These are phyloP conservation scores for Psilocybe cyanescens DNA, from an alignment of 768 basidiomycete species.

Conservation along the genomic window DNA sequence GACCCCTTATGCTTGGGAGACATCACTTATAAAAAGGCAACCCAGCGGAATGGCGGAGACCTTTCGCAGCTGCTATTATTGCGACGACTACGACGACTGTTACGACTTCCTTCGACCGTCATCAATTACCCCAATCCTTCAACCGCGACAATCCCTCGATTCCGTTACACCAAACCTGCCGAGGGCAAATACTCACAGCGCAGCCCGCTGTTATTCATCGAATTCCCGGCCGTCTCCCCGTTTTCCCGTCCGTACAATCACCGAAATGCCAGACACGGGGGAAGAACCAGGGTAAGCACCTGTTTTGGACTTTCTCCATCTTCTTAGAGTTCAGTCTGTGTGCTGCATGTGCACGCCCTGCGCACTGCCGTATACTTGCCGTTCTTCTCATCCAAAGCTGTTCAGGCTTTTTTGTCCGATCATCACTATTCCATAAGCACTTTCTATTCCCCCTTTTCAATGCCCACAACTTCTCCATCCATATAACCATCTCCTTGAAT, in stretches of 20 bases:
- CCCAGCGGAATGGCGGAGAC: neutral
- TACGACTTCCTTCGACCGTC: neutral
- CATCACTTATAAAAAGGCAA: constrained; percentile 1
- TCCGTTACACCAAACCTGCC: neutral
- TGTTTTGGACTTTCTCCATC: neutral
- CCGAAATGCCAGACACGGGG: constrained; percentile 3
- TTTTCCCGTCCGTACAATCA: constrained; percentile 7
- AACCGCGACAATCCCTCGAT: neutral
- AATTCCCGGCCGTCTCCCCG: neutral
- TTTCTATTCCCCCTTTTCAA: neutral
- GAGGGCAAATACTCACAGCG: neutral
- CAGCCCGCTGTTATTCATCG: neutral
- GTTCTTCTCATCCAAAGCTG: neutral
- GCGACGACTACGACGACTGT: neutral
- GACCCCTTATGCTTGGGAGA: neutral
- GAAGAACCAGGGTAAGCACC: constrained; percentile 12
- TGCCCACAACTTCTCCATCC: neutral
- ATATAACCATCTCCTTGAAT: neutral
- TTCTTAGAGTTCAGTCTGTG: neutral
- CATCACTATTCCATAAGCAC: neutral
- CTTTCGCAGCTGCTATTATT: neutral
- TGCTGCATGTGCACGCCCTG: neutral
- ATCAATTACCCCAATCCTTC: neutral
- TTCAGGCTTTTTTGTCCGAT: neutral
- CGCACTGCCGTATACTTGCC: neutral